These are phyloP conservation scores for Hippophae tibetana DNA, from an alignment of 306 rosid genomes.

Conservation along the genomic window DNA sequence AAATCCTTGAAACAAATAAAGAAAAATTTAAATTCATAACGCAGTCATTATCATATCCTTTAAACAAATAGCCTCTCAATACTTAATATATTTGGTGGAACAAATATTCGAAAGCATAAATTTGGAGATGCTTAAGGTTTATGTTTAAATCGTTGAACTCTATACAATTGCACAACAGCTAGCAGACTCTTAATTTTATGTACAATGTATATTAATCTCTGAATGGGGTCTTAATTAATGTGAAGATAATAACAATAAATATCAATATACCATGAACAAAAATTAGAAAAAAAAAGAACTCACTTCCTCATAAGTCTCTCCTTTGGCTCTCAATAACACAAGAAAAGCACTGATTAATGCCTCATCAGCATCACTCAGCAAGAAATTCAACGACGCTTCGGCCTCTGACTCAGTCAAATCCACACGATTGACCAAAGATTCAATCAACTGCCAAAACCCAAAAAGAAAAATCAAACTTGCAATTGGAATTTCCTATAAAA, in stretches of 20 bases:
- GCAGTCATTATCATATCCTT: too few relatives aligned
- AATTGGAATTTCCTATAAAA: neutral
- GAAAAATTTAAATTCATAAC: too few relatives aligned
- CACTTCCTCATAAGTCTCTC: conserved; percentile 87
- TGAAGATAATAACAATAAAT: neutral
- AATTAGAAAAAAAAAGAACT: neutral
- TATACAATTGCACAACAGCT: too few relatives aligned
- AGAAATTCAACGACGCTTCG: conserved; percentile 53
- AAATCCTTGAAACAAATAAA: too few relatives aligned
- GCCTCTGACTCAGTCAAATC: conserved; percentile 64
- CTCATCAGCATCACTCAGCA: conserved; percentile 55
- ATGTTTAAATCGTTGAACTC: too few relatives aligned
- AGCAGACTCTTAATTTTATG: too few relatives aligned
- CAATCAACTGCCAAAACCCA: conserved; percentile 46
- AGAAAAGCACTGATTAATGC: conserved; percentile 86
- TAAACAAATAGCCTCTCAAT: too few relatives aligned
- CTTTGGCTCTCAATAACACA: conserved; percentile 77
- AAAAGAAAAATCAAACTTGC: conserved; percentile 10
- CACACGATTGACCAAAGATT: conserved; percentile 52
- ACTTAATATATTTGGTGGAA: too few relatives aligned
- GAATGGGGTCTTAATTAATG: too few relatives aligned
- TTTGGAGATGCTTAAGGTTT: too few relatives aligned
- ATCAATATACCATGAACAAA: neutral
- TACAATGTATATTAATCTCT: too few relatives aligned
- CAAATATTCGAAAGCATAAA: too few relatives aligned